Evolutionary conservation across 176 grass and related monocot species (phyloP).

Genomic region (Juncus effusus): DNA sequence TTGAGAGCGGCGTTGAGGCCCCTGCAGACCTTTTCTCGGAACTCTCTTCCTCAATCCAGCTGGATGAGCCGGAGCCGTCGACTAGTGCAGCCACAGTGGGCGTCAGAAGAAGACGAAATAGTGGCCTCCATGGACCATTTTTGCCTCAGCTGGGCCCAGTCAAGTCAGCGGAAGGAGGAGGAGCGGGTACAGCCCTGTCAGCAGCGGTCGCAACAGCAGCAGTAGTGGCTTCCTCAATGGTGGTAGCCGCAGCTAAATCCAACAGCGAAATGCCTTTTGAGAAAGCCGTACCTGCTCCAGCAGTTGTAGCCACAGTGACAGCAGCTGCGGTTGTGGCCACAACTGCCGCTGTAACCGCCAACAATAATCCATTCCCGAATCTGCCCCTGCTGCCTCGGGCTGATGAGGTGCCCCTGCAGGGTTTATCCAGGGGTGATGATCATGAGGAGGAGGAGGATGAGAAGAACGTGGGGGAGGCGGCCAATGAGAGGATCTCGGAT

Average conservation of each 20-base stretch:
- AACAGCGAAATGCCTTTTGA: slow-evolving; percentile 74
- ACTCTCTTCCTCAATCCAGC: slow-evolving; percentile 52
- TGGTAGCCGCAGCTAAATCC: slow-evolving; percentile 84
- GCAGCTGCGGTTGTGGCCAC: slow-evolving; percentile 89
- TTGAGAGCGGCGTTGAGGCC: slow-evolving; percentile 92
- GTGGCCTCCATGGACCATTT: slow-evolving; percentile 51
- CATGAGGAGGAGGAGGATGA: slow-evolving; percentile 33
- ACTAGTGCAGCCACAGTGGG: slow-evolving; percentile 30
- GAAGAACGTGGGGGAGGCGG: slow-evolving; percentile 39
- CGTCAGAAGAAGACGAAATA: slow-evolving; percentile 24
- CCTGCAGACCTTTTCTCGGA: slow-evolving; percentile 91
- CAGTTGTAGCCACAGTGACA: slow-evolving; percentile 61
- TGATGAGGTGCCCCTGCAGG: slow-evolving; percentile 5
- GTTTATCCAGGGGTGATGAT: slow-evolving; percentile 39
- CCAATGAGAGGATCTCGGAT: slow-evolving; percentile 61
- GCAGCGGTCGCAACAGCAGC: slow-evolving; percentile 97
- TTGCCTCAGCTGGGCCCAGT: slow-evolving; percentile 47
- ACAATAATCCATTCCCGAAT: slow-evolving; percentile 41
- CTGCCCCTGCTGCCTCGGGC: slow-evolving; percentile 45
- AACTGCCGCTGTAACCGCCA: slow-evolving; percentile 73
- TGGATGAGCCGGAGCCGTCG: slow-evolving; percentile 38
- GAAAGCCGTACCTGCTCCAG: slow-evolving; percentile 72
- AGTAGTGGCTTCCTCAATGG: slow-evolving; percentile 92
- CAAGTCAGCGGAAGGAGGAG: slow-evolving; percentile 43
- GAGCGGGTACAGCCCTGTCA: slow-evolving; percentile 36